Evolutionary conservation across 2,329 filamentous ascomycete species (phyloP).

Genomic region (Arthroderma sp.): DNA sequence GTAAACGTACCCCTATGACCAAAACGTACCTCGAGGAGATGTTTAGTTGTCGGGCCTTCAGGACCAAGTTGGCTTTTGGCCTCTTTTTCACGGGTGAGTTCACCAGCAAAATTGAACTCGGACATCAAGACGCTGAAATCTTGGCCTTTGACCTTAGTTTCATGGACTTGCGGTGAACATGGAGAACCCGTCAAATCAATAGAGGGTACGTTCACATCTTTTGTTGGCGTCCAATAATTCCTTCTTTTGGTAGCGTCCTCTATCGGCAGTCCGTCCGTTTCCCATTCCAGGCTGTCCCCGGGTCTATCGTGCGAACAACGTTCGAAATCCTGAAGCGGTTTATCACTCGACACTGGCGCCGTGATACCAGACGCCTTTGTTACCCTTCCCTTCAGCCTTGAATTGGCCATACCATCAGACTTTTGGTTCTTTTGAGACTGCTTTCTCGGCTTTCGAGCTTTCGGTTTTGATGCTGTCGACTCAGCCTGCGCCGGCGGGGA

Average conservation of each 20-base stretch:
- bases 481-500: background rate
- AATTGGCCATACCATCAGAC: conserved; percentile 21
- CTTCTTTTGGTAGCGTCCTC: conserved; percentile 44
- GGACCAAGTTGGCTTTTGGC: conserved; percentile 13
- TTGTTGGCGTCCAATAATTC: conserved; percentile 57
- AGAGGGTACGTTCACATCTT: conserved; percentile 26
- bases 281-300: background rate
- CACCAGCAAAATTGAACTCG: conserved; percentile 22
- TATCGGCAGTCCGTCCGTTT: conserved; percentile 16
- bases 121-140: conserved; percentile 29
- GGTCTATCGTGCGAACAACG: background rate
- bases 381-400: conserved; percentile 27
- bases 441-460: conserved; percentile 17
- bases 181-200: conserved; percentile 14
- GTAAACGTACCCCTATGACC: background rate
- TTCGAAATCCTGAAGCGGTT: background rate
- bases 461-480: conserved; percentile 8
- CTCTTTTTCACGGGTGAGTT: conserved; percentile 6
- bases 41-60: conserved; percentile 26
- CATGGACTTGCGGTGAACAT: background rate
- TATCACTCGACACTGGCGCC: conserved; percentile 11
- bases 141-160: background rate
- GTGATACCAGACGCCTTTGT: conserved; percentile 21
- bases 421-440: conserved; percentile 20
- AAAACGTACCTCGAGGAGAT: conserved; percentile 26